phyloP scores from a whole-genome alignment of 352 stramenopile genomes.

The Thalassiosira exigua region DNA sequence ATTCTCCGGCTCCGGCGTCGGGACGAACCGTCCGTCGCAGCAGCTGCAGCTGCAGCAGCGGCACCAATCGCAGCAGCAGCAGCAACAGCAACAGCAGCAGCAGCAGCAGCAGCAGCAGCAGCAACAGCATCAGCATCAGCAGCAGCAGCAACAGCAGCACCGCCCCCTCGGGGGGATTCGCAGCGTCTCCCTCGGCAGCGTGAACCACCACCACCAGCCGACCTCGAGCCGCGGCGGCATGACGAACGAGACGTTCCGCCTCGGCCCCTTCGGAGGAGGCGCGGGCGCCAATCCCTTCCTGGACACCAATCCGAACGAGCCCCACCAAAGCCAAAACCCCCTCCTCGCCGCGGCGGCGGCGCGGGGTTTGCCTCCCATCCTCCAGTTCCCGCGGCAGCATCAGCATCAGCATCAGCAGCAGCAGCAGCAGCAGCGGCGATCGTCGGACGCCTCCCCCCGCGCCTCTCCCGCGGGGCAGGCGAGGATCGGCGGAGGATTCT shows the following conservation, averaged over 20 bases:
- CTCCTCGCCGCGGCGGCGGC: not conserved
- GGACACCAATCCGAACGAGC: not conserved
- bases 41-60: not conserved
- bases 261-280: not conserved
- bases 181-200: not conserved
- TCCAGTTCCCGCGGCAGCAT: not conserved
- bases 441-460: not conserved
- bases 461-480: not conserved
- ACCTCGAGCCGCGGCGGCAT: not conserved
- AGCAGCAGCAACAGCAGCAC: not conserved
- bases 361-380: not conserved
- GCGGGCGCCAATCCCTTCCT: not conserved
- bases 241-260: not conserved
- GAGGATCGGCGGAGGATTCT: not conserved
- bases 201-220: not conserved
- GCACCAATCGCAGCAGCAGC: not conserved
- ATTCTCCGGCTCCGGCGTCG: too few relatives aligned
- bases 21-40: not conserved
- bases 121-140: not conserved
- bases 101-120: not conserved
- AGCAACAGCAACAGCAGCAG: not conserved
- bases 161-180: not conserved
- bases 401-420: not conserved
- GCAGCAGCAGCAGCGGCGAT: not conserved
- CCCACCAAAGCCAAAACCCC: too few relatives aligned